A percentile compares a stretch with the other conserved stretches of the same genome.
These are phyloP conservation scores for Silene coronaria DNA, from an alignment of 179 eudicot genomes.

Conservation along the genomic window DNA sequence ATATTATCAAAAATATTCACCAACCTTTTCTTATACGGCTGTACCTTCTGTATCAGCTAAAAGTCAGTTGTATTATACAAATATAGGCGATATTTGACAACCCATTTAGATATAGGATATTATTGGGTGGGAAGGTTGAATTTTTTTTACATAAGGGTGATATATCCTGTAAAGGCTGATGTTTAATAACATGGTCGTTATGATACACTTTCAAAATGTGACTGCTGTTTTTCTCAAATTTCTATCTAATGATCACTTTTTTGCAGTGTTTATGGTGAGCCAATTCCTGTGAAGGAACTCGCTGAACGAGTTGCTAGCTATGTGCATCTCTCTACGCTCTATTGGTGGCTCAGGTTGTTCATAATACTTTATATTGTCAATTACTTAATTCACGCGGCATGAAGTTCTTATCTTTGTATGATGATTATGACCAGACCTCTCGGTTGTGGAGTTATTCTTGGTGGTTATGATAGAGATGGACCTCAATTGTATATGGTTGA, in stretches of 20 bases:
- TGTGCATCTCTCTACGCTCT: slow-evolving; percentile 89
- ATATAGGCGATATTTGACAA: no score
- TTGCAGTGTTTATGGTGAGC: slow-evolving; percentile 76
- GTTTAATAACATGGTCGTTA: no score
- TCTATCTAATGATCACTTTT: background rate
- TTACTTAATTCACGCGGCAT: background rate
- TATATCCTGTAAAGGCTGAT: no score
- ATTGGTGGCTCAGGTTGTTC: slow-evolving; percentile 97
- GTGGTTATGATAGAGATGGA: slow-evolving; percentile 96
- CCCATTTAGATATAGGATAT: no score
- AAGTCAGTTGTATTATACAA: no score
- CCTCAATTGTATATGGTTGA: slow-evolving; percentile 94
- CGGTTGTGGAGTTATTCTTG: slow-evolving; percentile 89
- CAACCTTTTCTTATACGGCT: no score
- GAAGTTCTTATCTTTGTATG: background rate
- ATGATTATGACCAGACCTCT: slow-evolving; percentile 54
- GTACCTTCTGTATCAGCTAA: no score
- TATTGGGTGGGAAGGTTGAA: no score
- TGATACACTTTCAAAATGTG: no score
- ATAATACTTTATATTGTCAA: background rate
- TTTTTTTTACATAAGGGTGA: no score
- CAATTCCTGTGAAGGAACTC: slow-evolving; percentile 89
- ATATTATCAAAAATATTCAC: no score
- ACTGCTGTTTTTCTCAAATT: no score
- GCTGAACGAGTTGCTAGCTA: slow-evolving; percentile 94